phyloP scores from a whole-genome alignment of 331 rosid species.

The Quercus lobata region DNA sequence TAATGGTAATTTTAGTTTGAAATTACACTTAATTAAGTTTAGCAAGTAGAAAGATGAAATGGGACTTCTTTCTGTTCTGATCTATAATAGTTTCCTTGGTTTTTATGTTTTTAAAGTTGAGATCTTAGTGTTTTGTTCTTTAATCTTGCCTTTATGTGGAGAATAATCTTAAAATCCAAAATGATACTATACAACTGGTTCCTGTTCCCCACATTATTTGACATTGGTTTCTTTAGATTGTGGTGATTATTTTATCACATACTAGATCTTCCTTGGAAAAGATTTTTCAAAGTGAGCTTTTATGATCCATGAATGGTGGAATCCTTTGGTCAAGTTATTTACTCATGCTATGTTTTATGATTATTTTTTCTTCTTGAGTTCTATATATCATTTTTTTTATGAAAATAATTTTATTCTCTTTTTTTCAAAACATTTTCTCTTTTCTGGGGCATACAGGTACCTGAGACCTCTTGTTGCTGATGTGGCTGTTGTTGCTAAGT shows the following conservation, averaged over 20 bases:
- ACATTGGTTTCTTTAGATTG: background rate
- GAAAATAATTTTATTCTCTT: too few relatives aligned
- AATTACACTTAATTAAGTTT: background rate
- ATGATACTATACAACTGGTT: background rate
- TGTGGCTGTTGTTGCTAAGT: conserved; percentile 91
- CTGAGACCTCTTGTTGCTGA: conserved; percentile 95
- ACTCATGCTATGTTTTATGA: background rate
- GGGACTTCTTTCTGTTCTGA: background rate
- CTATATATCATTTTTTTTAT: too few relatives aligned
- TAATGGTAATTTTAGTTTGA: background rate
- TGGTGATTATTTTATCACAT: background rate
- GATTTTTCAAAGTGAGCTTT: background rate
- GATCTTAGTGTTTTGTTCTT: background rate
- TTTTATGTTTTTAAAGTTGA: background rate
- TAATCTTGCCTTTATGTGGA: background rate
- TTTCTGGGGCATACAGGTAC: conserved; percentile 48
- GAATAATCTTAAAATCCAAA: background rate
- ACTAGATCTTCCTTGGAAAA: background rate
- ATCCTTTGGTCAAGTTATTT: background rate
- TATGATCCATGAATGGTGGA: background rate
- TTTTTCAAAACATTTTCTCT: background rate
- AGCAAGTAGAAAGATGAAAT: background rate
- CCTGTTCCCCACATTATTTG: background rate
- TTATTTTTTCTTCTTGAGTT: background rate
- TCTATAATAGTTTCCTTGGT: background rate